Evolutionary conservation across 768 basidiomycete species (phyloP).

Genomic region (Russula virescens): DNA sequence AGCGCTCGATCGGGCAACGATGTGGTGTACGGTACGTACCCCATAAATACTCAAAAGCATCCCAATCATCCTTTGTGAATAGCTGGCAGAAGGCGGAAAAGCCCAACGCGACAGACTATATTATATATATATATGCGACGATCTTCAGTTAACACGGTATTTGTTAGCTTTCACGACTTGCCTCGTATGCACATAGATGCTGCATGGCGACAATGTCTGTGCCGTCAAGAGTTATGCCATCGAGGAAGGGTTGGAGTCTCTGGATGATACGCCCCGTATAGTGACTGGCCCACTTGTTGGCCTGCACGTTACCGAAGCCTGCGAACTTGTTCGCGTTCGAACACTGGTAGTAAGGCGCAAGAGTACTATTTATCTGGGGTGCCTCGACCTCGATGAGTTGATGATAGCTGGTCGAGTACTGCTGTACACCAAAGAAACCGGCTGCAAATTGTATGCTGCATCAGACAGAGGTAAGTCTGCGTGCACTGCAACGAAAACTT

Average conservation of each 20-base stretch:
- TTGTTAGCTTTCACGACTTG: no score
- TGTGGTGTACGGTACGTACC: no score
- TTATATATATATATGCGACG: no score
- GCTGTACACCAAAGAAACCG: conserved; percentile 44
- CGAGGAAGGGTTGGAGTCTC: conserved; percentile 35
- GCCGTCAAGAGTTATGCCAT: no score
- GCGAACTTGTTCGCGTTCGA: conserved; percentile 29
- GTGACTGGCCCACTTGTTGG: conserved; percentile 34
- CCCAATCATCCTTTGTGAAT: no score
- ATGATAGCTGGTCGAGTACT: conserved; percentile 38
- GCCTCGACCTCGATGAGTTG: conserved; percentile 44
- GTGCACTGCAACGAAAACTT: neutral
- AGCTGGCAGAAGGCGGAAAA: no score
- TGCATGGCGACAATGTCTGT: no score
- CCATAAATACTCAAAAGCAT: no score
- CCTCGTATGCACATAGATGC: no score
- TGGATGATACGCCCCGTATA: conserved; percentile 37
- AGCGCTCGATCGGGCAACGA: no score
- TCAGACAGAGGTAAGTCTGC: conserved; percentile 3
- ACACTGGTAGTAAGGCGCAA: conserved; percentile 38
- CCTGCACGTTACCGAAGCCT: conserved; percentile 26
- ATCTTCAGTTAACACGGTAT: no score
- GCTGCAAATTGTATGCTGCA: conserved; percentile 43
- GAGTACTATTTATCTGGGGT: conserved; percentile 42
- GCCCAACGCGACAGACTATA: no score